Evolutionary conservation across 164 flowering plant genomes (phyloP), one percentile per base, ranked within the genome.

Genomic region (Taxillus chinensis): DNA sequence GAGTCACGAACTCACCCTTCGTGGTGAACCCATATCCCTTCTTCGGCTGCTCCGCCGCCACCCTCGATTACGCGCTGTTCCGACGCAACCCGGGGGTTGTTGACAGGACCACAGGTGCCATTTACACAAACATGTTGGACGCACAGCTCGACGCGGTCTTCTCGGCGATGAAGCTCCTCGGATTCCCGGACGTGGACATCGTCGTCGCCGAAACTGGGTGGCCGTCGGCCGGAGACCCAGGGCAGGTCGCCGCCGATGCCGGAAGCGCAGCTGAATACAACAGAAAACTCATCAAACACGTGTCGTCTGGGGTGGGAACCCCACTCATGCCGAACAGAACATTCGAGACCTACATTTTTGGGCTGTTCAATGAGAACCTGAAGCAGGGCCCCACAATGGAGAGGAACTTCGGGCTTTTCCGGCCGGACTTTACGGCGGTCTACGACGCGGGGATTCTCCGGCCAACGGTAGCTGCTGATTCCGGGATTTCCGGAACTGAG

Each of bases 141-240:
- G 96, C 67, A 2, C 90, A 89, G 39, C 65, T 89, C 3, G 96
- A 89, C 60, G 87, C 96, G 0, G 73, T 75, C 39, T 86, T 60
- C 57, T 74, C 90, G 0, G 90, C 90, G 0, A 69, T 89, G 80
- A 82, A 80, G 58, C 67, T 67, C 1, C 67, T 82, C 2, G 92
- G 82, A 0, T 89, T 75, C 38, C 40, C n/a, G 0, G 89, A 86
- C 40, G 38, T 89, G 3, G 87, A 81, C 46, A 83, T 89, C 55
- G 92, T 84, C 5, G 80, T 89, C 45, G 90, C 87, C 40, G 92
- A 89, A 62, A 89, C 89, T 3, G 90, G 90, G 0, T 86, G 92
- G 96, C 96, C 92, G 0, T 86, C 90, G 0, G 50, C 17, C 3
- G 90, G 87, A 1, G 96, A 86, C 15, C 9, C 72, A 0, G 64